These are phyloP conservation scores for Domatiomyces globalis DNA, from an alignment of 2,329 filamentous ascomycete species.

Conservation along the genomic window DNA sequence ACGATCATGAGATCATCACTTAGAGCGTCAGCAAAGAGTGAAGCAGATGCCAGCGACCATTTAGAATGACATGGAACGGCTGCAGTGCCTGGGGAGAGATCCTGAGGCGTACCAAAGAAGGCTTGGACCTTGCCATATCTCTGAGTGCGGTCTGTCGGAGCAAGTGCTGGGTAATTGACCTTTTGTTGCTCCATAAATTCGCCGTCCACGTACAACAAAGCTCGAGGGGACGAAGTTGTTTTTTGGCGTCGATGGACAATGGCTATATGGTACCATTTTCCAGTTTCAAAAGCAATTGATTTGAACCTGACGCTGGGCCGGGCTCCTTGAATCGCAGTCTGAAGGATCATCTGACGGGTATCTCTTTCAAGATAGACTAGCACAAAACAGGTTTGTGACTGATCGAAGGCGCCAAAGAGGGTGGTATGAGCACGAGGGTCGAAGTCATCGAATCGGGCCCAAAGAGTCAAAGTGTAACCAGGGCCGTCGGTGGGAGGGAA, in stretches of 20 bases:
- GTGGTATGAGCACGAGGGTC: constrained; percentile 80
- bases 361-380: constrained; percentile 89
- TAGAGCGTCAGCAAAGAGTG: constrained; percentile 72
- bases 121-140: constrained; percentile 57
- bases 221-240: constrained; percentile 61
- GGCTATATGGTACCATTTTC: constrained; percentile 84
- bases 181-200: constrained; percentile 88
- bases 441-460: constrained; percentile 78
- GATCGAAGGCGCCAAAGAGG: constrained; percentile 87
- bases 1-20: constrained; percentile 89
- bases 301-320: constrained; percentile 91
- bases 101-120: constrained; percentile 83
- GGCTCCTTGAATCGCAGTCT: constrained; percentile 78
- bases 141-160: constrained; percentile 45
- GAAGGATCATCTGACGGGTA: constrained; percentile 83
- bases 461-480: constrained; percentile 81
- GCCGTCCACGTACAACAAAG: constrained; percentile 79
- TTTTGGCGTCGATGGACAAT: constrained; percentile 71
- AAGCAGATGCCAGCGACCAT: constrained; percentile 81
- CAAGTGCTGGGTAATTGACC: constrained; percentile 69
- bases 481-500: constrained; percentile 69
- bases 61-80: constrained; percentile 59
- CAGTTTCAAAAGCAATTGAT: constrained; percentile 58
- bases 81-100: constrained; percentile 60
- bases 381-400: constrained; percentile 82